These are phyloP conservation scores for Verticillium albo-atrum DNA, from an alignment of 2,329 filamentous ascomycete genomes.

Conservation along the genomic window DNA sequence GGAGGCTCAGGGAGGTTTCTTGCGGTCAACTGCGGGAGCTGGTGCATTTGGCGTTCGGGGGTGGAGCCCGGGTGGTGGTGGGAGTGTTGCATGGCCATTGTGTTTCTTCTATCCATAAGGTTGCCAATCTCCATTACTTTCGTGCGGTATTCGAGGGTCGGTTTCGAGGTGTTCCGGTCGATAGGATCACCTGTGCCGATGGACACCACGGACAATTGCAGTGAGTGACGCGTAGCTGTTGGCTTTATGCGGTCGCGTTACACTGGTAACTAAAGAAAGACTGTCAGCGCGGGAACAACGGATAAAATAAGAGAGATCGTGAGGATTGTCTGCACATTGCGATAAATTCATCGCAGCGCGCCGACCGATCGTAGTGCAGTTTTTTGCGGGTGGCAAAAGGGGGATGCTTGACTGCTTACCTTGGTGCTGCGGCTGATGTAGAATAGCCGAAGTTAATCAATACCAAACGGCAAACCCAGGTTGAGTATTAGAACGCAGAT, in stretches of 20 bases:
- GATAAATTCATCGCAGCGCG: too few species aligned
- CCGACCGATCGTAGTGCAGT: too few species aligned
- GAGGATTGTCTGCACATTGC: too few species aligned
- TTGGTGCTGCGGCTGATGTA: too few species aligned
- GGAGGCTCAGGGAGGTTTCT: constrained; percentile 17
- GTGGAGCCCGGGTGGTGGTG: constrained; percentile 26
- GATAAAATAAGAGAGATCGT: background rate
- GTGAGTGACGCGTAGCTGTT: background rate
- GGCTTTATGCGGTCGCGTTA: background rate
- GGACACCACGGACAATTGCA: background rate
- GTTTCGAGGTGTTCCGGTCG: background rate
- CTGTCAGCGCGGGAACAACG: background rate
- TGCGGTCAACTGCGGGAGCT: constrained; percentile 19
- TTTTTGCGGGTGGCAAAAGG: background rate
- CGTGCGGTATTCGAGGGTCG: background rate
- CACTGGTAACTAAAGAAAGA: background rate
- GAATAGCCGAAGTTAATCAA: too few species aligned
- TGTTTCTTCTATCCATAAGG: constrained; percentile 46
- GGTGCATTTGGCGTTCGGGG: constrained; percentile 16
- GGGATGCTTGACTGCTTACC: background rate
- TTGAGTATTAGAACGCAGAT: too few species aligned
- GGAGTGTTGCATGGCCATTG: constrained; percentile 20
- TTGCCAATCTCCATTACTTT: constrained; percentile 49
- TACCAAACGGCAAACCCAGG: too few species aligned
- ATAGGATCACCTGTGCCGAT: background rate